Evolutionary conservation across 148 eudicot genomes (phyloP), one percentile per base, ranked within the genome.

Genomic region (Heliamphora exappendiculata): DNA sequence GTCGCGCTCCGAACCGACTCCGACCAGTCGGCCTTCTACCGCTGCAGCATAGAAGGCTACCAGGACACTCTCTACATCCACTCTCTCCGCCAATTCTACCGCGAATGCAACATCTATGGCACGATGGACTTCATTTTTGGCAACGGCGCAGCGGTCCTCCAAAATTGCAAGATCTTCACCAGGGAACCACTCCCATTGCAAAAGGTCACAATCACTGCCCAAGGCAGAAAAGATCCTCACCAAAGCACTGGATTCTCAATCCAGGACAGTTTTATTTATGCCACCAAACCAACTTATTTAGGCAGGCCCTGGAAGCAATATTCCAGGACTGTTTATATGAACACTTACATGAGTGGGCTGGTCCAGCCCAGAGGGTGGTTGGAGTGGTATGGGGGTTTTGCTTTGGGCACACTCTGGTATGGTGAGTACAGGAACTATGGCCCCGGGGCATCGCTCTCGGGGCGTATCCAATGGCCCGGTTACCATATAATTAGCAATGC

Each of bases 361-460:
- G 90, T 96, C 28, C 90, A 96, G 82, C 97, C 99, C 41, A 85
- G 87, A 73, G 98, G 98, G 14, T 93, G 99, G 98, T 86, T 93
- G 0, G 95, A 91, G 80, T 96, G 99, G 98, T 84, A 81, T 60
- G 94, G 95, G 53, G 77, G 80, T 49, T 96, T 88, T 81, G 98
- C 82, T 8, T 73, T 96, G 83, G 75, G 68, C 65, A 88, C 92
- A 8, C 82, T 91, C 81, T 96, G 92, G 81, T 96, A 80, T 74
- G 97, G 92, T 0, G 99, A 96, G 86, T 96, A 90, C 20, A 85
- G 76, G 79, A 95, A 93, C 64, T 85, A 88, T 63, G 98, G 99
- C 45, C 94, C 93, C 0, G 99, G 98, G 0, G 80, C 93, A 0
- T 57, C 82, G 3, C 22, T 81, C 8, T n/a, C 83, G 2, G 91